Evolutionary conservation across 202 grass and related monocot species (phyloP), one percentile per base, ranked within the genome.

Genomic region (Digitaria exilis): DNA sequence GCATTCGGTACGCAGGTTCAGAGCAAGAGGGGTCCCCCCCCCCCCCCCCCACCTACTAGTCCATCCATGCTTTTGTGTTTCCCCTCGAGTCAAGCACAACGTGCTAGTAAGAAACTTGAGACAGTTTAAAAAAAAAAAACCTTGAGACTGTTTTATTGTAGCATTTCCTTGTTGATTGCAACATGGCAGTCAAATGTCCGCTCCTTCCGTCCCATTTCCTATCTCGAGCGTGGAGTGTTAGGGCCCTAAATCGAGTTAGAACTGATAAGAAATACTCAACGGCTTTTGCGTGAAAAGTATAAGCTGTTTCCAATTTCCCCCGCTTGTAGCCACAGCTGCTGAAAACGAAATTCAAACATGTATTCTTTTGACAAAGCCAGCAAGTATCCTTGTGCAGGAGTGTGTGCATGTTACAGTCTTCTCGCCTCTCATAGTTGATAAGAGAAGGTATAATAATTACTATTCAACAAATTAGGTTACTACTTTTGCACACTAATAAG

Each of bases 161-260:
- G 24, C 15, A 15, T 71, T 48, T 49, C 44, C 43, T 49, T 30
- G n/a, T n/a, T n/a, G n/a, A n/a, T n/a, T 46, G 26, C 5, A 69
- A 4, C 39, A 45, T 22, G 21, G 8, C 6, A 69, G n/a, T 24
- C 21, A 24, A 25, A 44, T 8, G 16, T 30, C 69, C 4, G 28
- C 9, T 51, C 45, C 26, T 72, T 72, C 69, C 69, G 4, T 14
- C 17, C 69, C 69, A 72, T 72, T 72, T 72, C 69, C 26, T 13
- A 51, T 32, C 69, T 51, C 16, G 69, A 30, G 24, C 7, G 2
- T 57, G 10, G 12, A 46, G 44, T 4, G 7, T 42, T 48, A 71
- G 24, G 28, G 39, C 41, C 41, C 67, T 26, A 45, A 61, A 70
- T 10, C 29, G 3, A 17, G n/a, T 24, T 24, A 22, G 66, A 45